Evolutionary conservation across 1,284 basidiomycete genomes (phyloP).

Genomic region (Melampsora abietis-canadensis): DNA sequence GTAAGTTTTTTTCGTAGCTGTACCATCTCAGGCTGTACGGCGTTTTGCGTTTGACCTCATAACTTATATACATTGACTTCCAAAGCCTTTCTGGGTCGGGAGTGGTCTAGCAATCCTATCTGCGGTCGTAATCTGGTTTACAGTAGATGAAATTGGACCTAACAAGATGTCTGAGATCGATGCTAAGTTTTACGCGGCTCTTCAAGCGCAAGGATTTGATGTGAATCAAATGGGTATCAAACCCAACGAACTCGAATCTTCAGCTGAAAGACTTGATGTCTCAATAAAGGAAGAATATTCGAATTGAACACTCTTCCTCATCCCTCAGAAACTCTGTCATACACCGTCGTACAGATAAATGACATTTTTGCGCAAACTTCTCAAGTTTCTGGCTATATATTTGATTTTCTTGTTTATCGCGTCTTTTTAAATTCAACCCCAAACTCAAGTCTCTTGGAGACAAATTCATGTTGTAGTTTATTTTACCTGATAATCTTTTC

Average conservation of each 20-base stretch:
- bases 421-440: too few relatives aligned
- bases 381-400: too few relatives aligned
- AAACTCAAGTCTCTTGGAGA: too few relatives aligned
- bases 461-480: too few relatives aligned
- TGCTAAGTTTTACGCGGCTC: constrained; percentile 70
- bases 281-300: too few relatives aligned
- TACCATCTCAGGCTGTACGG: not conserved
- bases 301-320: not conserved
- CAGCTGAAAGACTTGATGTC: not conserved
- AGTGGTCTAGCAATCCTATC: constrained; percentile 32
- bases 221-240: constrained; percentile 65
- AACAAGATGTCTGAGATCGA: constrained; percentile 37
- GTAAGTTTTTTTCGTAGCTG: constrained; percentile 2
- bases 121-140: constrained; percentile 36
- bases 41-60: not conserved
- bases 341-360: too few relatives aligned
- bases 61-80: not conserved
- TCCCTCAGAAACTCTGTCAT: too few relatives aligned
- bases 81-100: constrained; percentile 41
- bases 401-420: too few relatives aligned
- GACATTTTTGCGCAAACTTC: too few relatives aligned
- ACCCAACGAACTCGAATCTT: constrained; percentile 11
- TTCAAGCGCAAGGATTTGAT: constrained; percentile 72
- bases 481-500: too few relatives aligned
- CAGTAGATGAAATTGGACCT: constrained; percentile 29